Evolutionary conservation across 148 eudicot genomes (phyloP), one percentile per base, ranked within the genome.

Genomic region (Spergularia bocconei): DNA sequence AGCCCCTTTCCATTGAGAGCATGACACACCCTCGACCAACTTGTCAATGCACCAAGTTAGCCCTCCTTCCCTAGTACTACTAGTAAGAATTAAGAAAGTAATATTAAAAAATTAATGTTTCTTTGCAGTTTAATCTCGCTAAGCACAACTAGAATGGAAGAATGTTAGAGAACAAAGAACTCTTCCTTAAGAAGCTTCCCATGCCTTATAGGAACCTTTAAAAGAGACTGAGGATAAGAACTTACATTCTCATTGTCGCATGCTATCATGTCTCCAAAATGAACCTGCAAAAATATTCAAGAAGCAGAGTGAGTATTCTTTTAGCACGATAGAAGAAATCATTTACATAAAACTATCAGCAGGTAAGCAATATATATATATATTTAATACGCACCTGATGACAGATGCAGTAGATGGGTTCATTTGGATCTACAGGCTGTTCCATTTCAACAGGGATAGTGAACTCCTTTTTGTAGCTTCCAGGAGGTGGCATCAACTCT

Each of bases 401-500:
- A 77, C 98, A 95, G 69, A 95, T 87, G 72, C 98, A 95, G 75
- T 95, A 95, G 65, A 91, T 95, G 17, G 97, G 97, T 81, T 95
- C 98, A 84, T 95, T 92, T 70, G 98, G 98, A 78, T 95, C 98
- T 81, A 92, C 91, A 36, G 97, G 92, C 74, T 95, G 98, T 79
- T 92, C 97, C 71, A 85, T 78, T 69, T 95, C 93, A 65, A 85
- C 86, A 53, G 96, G 93, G 62, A 89, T 74, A 75, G 92, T 78
- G 76, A 87, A 90, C 36, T 92, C 98, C 86, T 83, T 92, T 81
- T 88, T 95, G 62, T 85, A 82, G 83, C 91, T 84, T n/a, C 97
- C 91, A 67, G 98, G 98, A 74, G 98, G 98, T 79, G 98, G 98
- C 97, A 95, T 95, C 82, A 95, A 89, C 84, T 95, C 98, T 63